These are phyloP conservation scores for Hymenoscyphus infarciens DNA, from an alignment of 2,329 filamentous ascomycete species.

Conservation along the genomic window DNA sequence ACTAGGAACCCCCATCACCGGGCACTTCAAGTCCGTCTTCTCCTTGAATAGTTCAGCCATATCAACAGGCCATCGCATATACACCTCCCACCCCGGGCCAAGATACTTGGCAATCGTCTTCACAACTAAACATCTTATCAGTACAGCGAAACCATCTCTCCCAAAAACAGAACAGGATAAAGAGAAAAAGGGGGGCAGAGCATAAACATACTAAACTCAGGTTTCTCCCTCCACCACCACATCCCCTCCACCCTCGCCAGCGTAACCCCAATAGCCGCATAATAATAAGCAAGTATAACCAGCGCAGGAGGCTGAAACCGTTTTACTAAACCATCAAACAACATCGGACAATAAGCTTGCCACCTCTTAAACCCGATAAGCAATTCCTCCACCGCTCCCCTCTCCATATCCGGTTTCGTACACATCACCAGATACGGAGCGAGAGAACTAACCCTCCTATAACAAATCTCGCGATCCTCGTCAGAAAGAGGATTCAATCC, in stretches of 20 bases:
- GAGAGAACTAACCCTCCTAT: constrained; percentile 14
- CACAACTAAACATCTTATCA: constrained; percentile 13
- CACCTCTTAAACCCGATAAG: constrained; percentile 20
- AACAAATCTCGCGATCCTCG: constrained; percentile 13
- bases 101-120: constrained; percentile 19
- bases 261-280: constrained; percentile 19
- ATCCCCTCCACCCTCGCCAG: constrained; percentile 14
- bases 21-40: too few species aligned
- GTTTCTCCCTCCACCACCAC: constrained; percentile 26
- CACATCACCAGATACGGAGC: constrained; percentile 16
- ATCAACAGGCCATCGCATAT: constrained; percentile 21
- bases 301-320: constrained; percentile 20
- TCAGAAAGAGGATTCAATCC: neutral
- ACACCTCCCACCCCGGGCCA: constrained; percentile 14
- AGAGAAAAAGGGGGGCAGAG: neutral
- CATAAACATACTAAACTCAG: constrained; percentile 15
- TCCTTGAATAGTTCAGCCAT: constrained; percentile 4
- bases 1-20: too few species aligned
- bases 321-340: constrained; percentile 18
- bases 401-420: constrained; percentile 7
- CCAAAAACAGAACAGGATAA: too few species aligned
- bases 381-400: constrained; percentile 14
- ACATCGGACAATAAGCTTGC: constrained; percentile 20
- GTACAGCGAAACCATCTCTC: neutral
- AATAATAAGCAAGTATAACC: constrained; percentile 23